Percentiles rank a stretch among this genome's conserved stretches.
Evolutionary conservation across 768 basidiomycete species (phyloP).

Genomic region (Suillus spraguei): DNA sequence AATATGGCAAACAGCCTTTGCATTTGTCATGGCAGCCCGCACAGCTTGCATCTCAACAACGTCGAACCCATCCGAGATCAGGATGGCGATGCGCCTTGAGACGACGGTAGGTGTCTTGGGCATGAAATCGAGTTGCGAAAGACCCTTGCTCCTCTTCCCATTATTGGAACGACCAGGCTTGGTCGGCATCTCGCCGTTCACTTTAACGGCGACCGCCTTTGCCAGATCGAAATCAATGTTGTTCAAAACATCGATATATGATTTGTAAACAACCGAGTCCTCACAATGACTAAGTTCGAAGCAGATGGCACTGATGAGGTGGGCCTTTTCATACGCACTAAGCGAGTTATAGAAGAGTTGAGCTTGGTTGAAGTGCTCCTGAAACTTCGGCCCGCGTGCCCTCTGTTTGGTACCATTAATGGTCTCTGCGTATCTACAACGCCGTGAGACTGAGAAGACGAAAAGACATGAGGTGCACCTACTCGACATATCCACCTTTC

Average conservation of each 20-base stretch:
- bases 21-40: conserved; percentile 51
- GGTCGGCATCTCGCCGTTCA: conserved; percentile 62
- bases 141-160: conserved; percentile 52
- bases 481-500: conserved; percentile 64
- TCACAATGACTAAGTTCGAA: conserved; percentile 89
- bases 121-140: conserved; percentile 61
- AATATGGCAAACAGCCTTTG: conserved; percentile 60
- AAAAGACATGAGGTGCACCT: conserved; percentile 19
- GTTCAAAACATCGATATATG: conserved; percentile 68
- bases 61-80: conserved; percentile 78
- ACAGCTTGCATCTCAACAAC: conserved; percentile 58
- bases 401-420: conserved; percentile 58
- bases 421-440: conserved; percentile 48
- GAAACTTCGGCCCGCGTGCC: conserved; percentile 71
- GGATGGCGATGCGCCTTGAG: conserved; percentile 74
- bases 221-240: conserved; percentile 78
- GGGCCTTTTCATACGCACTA: conserved; percentile 63
- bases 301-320: conserved; percentile 67
- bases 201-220: conserved; percentile 61
- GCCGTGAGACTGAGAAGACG: conserved; percentile 20
- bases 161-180: conserved; percentile 54
- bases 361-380: conserved; percentile 74
- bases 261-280: conserved; percentile 68
- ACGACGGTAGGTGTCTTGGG: conserved; percentile 61
- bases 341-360: conserved; percentile 88